Base-by-base conservation (phyloP, 768 basidiomycete genomes). In the Suillus spraguei region DNA sequence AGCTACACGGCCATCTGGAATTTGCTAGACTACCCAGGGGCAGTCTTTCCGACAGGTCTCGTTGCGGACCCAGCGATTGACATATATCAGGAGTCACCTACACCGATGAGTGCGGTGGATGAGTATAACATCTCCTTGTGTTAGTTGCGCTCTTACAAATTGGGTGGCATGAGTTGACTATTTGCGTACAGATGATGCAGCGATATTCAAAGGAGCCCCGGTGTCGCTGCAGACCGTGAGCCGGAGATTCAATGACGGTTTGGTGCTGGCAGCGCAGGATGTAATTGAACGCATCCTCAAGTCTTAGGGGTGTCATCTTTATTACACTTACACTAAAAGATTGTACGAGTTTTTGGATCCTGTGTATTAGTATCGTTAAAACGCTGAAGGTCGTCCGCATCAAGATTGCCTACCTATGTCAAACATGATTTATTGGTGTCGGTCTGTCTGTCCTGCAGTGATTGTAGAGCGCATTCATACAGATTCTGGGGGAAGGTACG, bases 1-100 rank as follows among this genome's bases (percentile, higher is more conserved):
- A 78, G 78, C 7, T 82, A 81, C 61, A 80, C 81, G 0, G 75
- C 72, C 13, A 66, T 79, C 28, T 80, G 77, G 74, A 84, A 84
- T 63, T 66, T 83, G 17, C 68, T 77, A 16, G 83, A 84, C 68
- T 82, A 78, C 59, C 77, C 82, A 0, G 75, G 76, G 1, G 77
- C 74, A 3, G 78, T 81, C 5, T 80, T 83, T 70, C 83, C 81
- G 9, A 79, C 78, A 22, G 80, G 81, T n/a, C 71, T 77, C 28
- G 44, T 63, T 20, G 65, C 62, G 52, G 70, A 77, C 60, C 68
- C 77, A 46, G 47, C 66, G 2, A 5, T 73, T 7, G 77, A 78
- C 35, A 17, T 59, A 24, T 16, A 62, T 22, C 49, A 67, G 50
- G 52, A 70, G 9, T 24, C 22, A 32, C 61, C 63, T 35, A 53